Conservation (phyloP, 2,329 filamentous ascomycete genomes). For the Xylogone sp. region DNA sequence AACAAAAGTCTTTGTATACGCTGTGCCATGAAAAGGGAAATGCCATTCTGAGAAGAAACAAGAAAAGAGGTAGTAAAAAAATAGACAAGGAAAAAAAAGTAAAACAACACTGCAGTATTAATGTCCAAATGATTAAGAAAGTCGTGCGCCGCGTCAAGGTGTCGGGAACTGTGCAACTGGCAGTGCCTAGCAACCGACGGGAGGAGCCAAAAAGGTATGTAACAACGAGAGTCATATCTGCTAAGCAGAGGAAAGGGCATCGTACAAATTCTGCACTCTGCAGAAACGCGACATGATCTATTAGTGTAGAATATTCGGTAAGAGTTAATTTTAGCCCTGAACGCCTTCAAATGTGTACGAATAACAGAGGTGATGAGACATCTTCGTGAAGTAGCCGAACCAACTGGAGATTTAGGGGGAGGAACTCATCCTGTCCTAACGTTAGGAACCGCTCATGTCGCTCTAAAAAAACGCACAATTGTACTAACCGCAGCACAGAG, state of each 20-base stretch:
- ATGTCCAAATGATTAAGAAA: conserved; percentile 23
- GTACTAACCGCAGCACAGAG: conserved; percentile 78
- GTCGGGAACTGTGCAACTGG: conserved; percentile 11
- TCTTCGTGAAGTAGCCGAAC: neutral
- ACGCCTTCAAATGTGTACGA: conserved; percentile 11
- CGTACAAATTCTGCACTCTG: conserved; percentile 14
- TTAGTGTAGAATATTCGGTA: conserved; percentile 19
- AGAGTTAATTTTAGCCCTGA: conserved; percentile 16
- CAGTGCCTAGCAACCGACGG: conserved; percentile 8
- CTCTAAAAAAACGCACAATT: conserved; percentile 7
- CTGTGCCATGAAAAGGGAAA: conserved; percentile 14
- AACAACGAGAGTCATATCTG: conserved; percentile 25
- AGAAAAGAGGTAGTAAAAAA: neutral
- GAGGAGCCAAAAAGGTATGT: conserved; percentile 15
- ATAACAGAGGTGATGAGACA: conserved; percentile 2
- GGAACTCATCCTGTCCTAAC: conserved; percentile 22
- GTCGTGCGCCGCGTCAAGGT: conserved; percentile 14
- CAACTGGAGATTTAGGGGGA: conserved; percentile 8
- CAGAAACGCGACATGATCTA: conserved; percentile 18
- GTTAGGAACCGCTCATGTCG: conserved; percentile 11
- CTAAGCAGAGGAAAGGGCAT: conserved; percentile 17
- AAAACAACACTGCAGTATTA: conserved; percentile 23
- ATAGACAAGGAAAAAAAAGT: conserved; percentile 10
- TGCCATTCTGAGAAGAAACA: neutral
- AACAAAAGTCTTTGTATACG: conserved; percentile 15